Evolutionary conservation across 352 stramenopile genomes (phyloP), one percentile per base, ranked within the genome.

Genomic region (Aphanomyces astaci): DNA sequence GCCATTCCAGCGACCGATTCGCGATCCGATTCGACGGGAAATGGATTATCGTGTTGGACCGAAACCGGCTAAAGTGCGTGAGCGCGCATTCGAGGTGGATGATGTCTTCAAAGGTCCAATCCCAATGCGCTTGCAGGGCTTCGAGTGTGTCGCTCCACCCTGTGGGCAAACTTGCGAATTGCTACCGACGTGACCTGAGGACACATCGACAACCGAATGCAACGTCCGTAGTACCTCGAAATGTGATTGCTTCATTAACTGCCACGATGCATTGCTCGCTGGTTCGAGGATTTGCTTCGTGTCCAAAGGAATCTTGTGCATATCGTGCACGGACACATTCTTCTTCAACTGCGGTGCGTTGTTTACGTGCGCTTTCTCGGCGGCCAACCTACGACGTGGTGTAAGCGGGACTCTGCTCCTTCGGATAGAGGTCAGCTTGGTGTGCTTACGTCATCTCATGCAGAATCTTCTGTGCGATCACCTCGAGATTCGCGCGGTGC

Each of bases 1-100:
- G 74, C 65, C 91, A 92, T 71, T 94, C 86, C 22, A 94, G 73
- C 72, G 81, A 90, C 36, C 86, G 84, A 66, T 94, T 94, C 52
- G 86, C 90, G 15, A 91, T 69, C 17, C 86, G 84, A 39, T 87
- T 76, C 1, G 79, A 74, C 1, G 77, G 76, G 7, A 90, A 72
- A 10, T 75, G 66, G 1, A 70, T 74, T 39, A 92, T 72, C 9
- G 76, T 68, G 62, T 78, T 72, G 40, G 75, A 75, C 7, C 73
- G 71, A 19, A 94, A 73, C 33, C 75, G 78, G 19, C 84, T 82
- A 53, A 90, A 84, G 57, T 94, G 86, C 10, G 81, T 87, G 30
- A 92, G 63, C 60, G 86, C 84, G 59, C 83, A 88, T 70, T 88
- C 75, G 19, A 94, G 70, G 19, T 88, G 73, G 28, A 76, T 72